Evolutionary conservation across 2,329 filamentous ascomycete species (phyloP), one percentile per base, ranked within the genome.

Genomic region (Exutisphaerella laricina): DNA sequence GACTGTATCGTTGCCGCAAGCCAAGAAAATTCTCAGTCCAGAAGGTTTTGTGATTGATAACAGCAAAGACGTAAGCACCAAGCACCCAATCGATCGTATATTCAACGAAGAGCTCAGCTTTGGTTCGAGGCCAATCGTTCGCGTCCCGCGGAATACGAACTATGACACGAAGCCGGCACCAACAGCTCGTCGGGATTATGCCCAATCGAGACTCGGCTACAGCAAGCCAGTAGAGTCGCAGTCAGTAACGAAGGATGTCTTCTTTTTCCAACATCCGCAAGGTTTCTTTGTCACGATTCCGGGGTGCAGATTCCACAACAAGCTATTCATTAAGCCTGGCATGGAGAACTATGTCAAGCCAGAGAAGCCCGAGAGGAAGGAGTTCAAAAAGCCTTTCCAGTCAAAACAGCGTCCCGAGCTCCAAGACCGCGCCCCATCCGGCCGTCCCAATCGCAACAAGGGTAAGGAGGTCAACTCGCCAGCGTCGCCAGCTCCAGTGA

Each of bases 1-100:
- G 4, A 85, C 85, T 0, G 85, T 92, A 2, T 87, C 84, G 9
- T 69, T 90, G 5, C 85, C 82, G 13, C 53, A 45, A 41, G 50
- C 41, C 8, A 46, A 52, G 35, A 53, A 50, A 13, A 22, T 37
- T 4, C 45, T 33, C 14, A 45, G 26, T 16, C 46, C 14, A 32
- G 33, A 60, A 47, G 50, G 51, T 21, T 57, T 57, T 42, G 54
- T 53, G 13, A 56, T 67, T 29, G 53, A 62, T 45, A 54, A 59
- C 32, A 62, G 56, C 48, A 39, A 39, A 14, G 64, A 66, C n/a
- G 50, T 61, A 4, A 53, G 56, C 9, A 66, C 67, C 13, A 70
- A 69, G 50, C 61, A 62, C 14, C 62, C 59, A 16, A 63, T 67
- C 20, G 68, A 70, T 29, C 45, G 58, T 8, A 60, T 71, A 16